Percentiles rank a stretch among this genome's conserved stretches.
Evolutionary conservation across 2,329 filamentous ascomycete genomes (phyloP).

Genomic region (Diatrype stigma): DNA sequence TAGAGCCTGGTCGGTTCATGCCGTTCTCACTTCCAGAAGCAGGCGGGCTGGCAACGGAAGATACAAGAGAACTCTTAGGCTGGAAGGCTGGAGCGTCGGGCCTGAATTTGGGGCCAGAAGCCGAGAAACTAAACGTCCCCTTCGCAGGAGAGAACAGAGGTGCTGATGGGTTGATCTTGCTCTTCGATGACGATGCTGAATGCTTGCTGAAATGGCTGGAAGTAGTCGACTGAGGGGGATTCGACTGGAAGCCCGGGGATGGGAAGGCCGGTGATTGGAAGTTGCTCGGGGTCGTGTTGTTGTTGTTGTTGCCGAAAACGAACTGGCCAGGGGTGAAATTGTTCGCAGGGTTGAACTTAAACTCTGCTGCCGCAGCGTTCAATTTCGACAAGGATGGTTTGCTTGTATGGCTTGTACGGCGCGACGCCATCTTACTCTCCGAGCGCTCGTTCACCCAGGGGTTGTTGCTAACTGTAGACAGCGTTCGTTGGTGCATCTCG

Average conservation of each 20-base stretch:
- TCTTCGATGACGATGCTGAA: constrained; percentile 29
- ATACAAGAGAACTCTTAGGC: constrained; percentile 48
- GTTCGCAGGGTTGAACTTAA: constrained; percentile 65
- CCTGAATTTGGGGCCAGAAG: constrained; percentile 64
- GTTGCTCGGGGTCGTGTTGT: constrained; percentile 21
- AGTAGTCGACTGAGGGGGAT: constrained; percentile 29
- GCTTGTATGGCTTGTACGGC: constrained; percentile 56
- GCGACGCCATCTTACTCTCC: constrained; percentile 31
- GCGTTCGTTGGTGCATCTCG: constrained; percentile 48
- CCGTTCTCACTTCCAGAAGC: constrained; percentile 41
- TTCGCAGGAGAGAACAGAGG: constrained; percentile 68
- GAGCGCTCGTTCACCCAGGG: constrained; percentile 55
- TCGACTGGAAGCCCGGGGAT: constrained; percentile 31
- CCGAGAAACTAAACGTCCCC: constrained; percentile 52
- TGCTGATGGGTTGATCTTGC: constrained; percentile 64
- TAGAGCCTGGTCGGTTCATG: constrained; percentile 43
- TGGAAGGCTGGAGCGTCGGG: constrained; percentile 75
- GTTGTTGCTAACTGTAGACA: constrained; percentile 59
- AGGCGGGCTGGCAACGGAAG: constrained; percentile 42
- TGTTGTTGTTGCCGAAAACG: constrained; percentile 39
- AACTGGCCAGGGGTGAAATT: constrained; percentile 49
- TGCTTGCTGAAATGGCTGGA: constrained; percentile 40
- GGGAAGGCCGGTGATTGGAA: constrained; percentile 49
- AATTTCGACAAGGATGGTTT: constrained; percentile 73
- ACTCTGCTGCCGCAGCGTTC: constrained; percentile 86